Percentiles rank a stretch among this genome's conserved stretches.
These are phyloP conservation scores for Lenzites betulinus DNA, from an alignment of 768 basidiomycete genomes.

Conservation along the genomic window DNA sequence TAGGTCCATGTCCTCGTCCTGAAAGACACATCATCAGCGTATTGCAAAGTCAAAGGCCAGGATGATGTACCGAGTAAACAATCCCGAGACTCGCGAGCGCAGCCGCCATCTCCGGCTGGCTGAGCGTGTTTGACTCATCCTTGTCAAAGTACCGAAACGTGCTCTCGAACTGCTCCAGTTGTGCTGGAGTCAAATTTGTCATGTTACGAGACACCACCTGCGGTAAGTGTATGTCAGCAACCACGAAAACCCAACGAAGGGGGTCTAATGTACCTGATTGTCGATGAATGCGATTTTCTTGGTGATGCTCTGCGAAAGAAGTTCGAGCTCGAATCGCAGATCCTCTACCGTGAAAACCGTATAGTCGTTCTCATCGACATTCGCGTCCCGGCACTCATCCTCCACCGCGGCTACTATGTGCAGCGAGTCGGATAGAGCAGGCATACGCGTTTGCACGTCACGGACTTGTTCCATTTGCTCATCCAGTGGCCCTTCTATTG, in stretches of 20 bases:
- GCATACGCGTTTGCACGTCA: conserved; percentile 66
- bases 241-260: background rate
- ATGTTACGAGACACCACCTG: conserved; percentile 93
- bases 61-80: conserved; percentile 70
- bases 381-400: conserved; percentile 77
- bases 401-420: conserved; percentile 62
- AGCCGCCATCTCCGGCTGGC: conserved; percentile 84
- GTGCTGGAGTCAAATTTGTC: conserved; percentile 93
- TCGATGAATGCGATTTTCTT: conserved; percentile 97
- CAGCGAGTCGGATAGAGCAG: conserved; percentile 60
- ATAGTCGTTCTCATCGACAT: conserved; percentile 97
- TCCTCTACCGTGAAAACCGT: conserved; percentile 90
- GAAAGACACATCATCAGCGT: background rate
- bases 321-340: conserved; percentile 84
- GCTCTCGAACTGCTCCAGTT: conserved; percentile 94
- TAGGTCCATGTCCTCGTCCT: conserved; percentile 86
- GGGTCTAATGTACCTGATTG: conserved; percentile 68
- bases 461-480: conserved; percentile 73
- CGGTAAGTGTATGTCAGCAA: background rate
- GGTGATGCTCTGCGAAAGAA: conserved; percentile 75
- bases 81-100: conserved; percentile 94
- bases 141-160: conserved; percentile 98
- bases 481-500: conserved; percentile 79
- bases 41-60: background rate
- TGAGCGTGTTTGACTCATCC: conserved; percentile 88